phyloP scores from a whole-genome alignment of 148 eudicot genomes.

The Euryodendron excelsum region DNA sequence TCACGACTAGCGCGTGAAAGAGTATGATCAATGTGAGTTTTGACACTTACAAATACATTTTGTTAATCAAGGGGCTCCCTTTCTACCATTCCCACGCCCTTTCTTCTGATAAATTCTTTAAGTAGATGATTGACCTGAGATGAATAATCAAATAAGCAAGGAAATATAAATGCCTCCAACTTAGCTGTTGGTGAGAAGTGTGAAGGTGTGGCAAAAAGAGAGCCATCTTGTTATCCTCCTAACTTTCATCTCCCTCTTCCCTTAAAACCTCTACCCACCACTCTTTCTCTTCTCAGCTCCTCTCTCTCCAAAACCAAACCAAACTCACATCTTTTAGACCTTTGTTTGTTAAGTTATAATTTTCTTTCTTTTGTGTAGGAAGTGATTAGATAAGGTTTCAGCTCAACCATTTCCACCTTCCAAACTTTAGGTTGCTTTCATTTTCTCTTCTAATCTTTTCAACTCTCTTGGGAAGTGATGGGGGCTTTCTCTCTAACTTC shows the following conservation, averaged over 20 bases:
- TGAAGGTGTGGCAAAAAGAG: conserved; percentile 71
- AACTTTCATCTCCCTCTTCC: conserved; percentile 62
- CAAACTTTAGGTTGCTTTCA: conserved; percentile 19
- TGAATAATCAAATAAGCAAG: conserved; percentile 10
- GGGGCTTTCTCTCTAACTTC: conserved; percentile 74
- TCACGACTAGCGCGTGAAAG: conserved; percentile 10
- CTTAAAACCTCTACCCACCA: conserved; percentile 39
- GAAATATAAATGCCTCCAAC: conserved; percentile 27
- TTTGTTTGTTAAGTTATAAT: conserved; percentile 42
- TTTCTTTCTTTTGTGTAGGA: conserved; percentile 31
- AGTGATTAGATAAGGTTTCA: conserved; percentile 45
- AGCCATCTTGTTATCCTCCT: conserved; percentile 64
- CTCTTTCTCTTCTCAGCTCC: conserved; percentile 29
- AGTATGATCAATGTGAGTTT: not conserved
- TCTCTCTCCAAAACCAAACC: conserved; percentile 34
- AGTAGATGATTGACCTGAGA: not conserved
- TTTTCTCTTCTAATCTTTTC: conserved; percentile 23
- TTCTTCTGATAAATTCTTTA: conserved; percentile 19
- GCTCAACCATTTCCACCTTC: conserved; percentile 45
- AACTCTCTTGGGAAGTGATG: conserved; percentile 49
- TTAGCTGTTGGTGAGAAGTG: conserved; percentile 46
- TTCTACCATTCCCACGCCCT: conserved; percentile 28
- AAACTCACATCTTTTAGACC: conserved; percentile 54
- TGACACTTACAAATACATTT: no score
- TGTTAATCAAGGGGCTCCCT: not conserved